Percentiles rank a stretch among this genome's conserved stretches.
These are phyloP conservation scores for Pyricularia sp. DNA, from an alignment of 2,329 filamentous ascomycete genomes.

Conservation along the genomic window DNA sequence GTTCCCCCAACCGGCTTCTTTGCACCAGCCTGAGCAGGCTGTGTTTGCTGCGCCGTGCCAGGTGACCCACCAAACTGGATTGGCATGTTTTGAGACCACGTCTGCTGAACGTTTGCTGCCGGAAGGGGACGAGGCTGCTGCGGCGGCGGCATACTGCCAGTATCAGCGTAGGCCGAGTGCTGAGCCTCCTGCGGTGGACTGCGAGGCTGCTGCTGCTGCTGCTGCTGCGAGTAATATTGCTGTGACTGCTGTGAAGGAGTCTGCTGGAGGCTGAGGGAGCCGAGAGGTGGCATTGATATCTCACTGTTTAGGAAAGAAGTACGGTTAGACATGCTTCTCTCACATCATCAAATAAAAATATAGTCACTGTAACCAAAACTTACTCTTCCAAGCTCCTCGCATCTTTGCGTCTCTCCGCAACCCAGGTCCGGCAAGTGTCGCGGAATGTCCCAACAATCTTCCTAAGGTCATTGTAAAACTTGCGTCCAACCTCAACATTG, in stretches of 20 bases:
- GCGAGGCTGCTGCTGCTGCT: slow-evolving; percentile 15
- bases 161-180: slow-evolving; percentile 47
- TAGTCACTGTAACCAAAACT: slow-evolving; percentile 19
- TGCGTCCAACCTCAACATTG: slow-evolving; percentile 83
- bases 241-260: slow-evolving; percentile 17
- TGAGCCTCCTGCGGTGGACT: slow-evolving; percentile 32
- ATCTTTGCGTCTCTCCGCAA: slow-evolving; percentile 71
- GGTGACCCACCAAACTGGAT: slow-evolving; percentile 60
- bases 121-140: slow-evolving; percentile 44
- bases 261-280: slow-evolving; percentile 29
- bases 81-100: slow-evolving; percentile 75
- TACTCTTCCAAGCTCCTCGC: slow-evolving; percentile 70
- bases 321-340: slow-evolving; percentile 5
- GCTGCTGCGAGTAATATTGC: slow-evolving; percentile 6
- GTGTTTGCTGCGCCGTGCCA: slow-evolving; percentile 16
- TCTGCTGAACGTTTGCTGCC: slow-evolving; percentile 30
- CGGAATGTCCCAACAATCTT: slow-evolving; percentile 77
- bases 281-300: slow-evolving; percentile 40
- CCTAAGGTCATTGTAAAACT: slow-evolving; percentile 94
- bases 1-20: slow-evolving; percentile 10
- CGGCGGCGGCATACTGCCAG: slow-evolving; percentile 39
- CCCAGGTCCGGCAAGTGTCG: slow-evolving; percentile 69
- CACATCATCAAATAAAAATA: no score
- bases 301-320: slow-evolving; percentile 26
- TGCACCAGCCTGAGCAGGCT: slow-evolving; percentile 11